Evolutionary conservation across 331 rosid species (phyloP).

Genomic region (Erythrophleum ivorense): DNA sequence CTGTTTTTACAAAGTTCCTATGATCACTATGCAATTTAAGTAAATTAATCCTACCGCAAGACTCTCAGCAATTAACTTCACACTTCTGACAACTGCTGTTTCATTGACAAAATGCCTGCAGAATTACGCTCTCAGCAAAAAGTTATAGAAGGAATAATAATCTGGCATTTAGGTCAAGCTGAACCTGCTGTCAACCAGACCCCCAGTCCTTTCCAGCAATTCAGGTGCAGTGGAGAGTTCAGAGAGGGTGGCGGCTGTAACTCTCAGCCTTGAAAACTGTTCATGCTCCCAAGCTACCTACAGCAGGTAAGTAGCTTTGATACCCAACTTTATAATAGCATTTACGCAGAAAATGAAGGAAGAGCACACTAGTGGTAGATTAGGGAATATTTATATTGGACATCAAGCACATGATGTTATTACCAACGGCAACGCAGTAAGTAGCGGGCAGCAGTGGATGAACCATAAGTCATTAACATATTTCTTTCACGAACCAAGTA

Average conservation of each 20-base stretch:
- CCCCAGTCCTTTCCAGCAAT: slow-evolving; percentile 84
- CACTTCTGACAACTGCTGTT: slow-evolving; percentile 73
- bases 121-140: slow-evolving; percentile 51
- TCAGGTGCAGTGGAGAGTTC: slow-evolving; percentile 83
- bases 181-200: slow-evolving; percentile 86
- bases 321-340: slow-evolving; percentile 39
- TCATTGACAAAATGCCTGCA: slow-evolving; percentile 79
- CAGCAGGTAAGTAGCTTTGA: slow-evolving; percentile 57
- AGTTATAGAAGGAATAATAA: slow-evolving; percentile 29
- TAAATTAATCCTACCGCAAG: slow-evolving; percentile 73
- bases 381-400: slow-evolving; percentile 14
- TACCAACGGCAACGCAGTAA: slow-evolving; percentile 9
- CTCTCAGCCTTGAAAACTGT: slow-evolving; percentile 94
- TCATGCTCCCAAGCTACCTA: slow-evolving; percentile 99
- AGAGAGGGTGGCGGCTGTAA: slow-evolving; percentile 96
- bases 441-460: background rate
- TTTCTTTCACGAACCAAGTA: slow-evolving; percentile 32
- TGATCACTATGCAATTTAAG: slow-evolving; percentile 3
- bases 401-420: slow-evolving; percentile 17
- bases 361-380: slow-evolving; percentile 4
- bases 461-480: slow-evolving; percentile 12
- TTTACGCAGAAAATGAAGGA: slow-evolving; percentile 21
- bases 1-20: background rate
- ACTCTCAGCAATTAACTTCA: slow-evolving; percentile 94
- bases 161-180: slow-evolving; percentile 33